A percentile compares a stretch with the other conserved stretches of the same genome.
phyloP scores from a whole-genome alignment of 179 eudicot species.

The Silene coronaria region DNA sequence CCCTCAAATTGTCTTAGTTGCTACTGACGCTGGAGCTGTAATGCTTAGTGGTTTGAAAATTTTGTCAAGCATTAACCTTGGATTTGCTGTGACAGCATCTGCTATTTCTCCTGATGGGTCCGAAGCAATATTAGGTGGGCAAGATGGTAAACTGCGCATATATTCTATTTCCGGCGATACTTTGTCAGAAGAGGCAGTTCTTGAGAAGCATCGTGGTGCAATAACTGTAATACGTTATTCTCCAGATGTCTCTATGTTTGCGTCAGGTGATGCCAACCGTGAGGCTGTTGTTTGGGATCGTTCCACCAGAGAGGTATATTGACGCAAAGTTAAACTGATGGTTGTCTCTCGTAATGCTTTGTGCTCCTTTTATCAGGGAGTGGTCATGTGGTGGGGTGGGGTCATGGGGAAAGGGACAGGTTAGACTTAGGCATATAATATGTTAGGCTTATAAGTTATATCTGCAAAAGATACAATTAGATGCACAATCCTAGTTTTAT shows the following conservation, averaged over 20 bases:
- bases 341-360: background rate
- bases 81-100: constrained; percentile 72
- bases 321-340: background rate
- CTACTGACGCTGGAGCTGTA: constrained; percentile 70
- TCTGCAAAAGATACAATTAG: background rate
- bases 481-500: background rate
- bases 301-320: constrained; percentile 62
- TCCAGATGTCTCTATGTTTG: constrained; percentile 89
- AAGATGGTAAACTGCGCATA: constrained; percentile 81
- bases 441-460: background rate
- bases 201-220: constrained; percentile 88
- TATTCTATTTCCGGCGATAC: constrained; percentile 69
- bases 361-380: background rate
- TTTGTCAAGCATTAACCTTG: constrained; percentile 58
- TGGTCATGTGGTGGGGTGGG: background rate
- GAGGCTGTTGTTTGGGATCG: constrained; percentile 98
- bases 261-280: constrained; percentile 84
- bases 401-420: background rate
- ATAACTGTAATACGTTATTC: constrained; percentile 82
- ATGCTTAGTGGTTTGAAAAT: constrained; percentile 63
- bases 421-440: background rate
- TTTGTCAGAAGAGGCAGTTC: constrained; percentile 69
- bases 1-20: constrained; percentile 64
- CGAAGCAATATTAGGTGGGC: constrained; percentile 77
- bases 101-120: constrained; percentile 77